phyloP scores from a whole-genome alignment of 257 asterid genomes.

The Linderniella brevidens region DNA sequence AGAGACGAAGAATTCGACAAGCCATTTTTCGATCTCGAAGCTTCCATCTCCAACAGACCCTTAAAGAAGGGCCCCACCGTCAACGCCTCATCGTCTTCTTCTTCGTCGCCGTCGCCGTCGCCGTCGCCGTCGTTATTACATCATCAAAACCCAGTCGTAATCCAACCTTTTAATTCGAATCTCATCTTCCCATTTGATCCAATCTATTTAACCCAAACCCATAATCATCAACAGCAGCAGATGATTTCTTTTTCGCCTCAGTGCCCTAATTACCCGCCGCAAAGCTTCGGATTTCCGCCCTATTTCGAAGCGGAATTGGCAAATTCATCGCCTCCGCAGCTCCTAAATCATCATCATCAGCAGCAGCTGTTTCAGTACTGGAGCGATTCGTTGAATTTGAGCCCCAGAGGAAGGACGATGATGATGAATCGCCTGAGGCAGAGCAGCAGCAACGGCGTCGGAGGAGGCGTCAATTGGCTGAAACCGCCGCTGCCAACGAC shows the following conservation, averaged over 20 bases:
- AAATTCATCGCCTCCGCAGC: neutral
- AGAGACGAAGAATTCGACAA: constrained; percentile 5
- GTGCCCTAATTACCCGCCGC: constrained; percentile 23
- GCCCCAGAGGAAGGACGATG: constrained; percentile 47
- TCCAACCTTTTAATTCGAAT: constrained; percentile 13
- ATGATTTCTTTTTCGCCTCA: constrained; percentile 17
- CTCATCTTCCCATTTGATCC: constrained; percentile 27
- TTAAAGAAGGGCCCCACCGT: constrained; percentile 8
- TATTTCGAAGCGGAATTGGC: constrained; percentile 28
- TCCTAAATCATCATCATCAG: constrained; percentile 15
- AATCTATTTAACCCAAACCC: constrained; percentile 10
- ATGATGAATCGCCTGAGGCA: constrained; percentile 35
- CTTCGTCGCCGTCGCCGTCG: constrained; percentile 9
- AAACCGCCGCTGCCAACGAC: constrained; percentile 2
- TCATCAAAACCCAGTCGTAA: neutral
- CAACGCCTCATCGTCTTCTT: constrained; percentile 9
- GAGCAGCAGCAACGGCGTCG: constrained; percentile 9
- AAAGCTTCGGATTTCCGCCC: constrained; percentile 28
- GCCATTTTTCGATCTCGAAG: constrained; percentile 18
- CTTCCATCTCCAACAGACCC: constrained; percentile 28
- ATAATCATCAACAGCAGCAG: too few relatives aligned
- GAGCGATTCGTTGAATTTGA: constrained; percentile 35
- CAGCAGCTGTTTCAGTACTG: constrained; percentile 34
- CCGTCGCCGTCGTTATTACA: neutral
- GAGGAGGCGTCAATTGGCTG: constrained; percentile 9